phyloP scores from a whole-genome alignment of 2,329 filamentous ascomycete species.

The Albophoma yamanashiensis region DNA sequence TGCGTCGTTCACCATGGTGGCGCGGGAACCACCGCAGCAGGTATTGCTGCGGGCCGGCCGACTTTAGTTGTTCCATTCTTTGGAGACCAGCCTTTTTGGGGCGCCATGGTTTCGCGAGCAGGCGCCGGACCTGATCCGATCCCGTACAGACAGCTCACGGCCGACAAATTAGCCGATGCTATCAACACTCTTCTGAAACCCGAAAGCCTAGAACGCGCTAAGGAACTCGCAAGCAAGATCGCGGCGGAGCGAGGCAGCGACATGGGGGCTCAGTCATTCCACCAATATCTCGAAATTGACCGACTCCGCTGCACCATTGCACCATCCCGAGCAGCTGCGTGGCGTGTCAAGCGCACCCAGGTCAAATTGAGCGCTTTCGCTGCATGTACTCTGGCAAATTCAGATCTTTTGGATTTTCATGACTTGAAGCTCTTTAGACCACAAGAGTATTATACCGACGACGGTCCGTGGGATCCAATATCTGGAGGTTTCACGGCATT shows the following conservation, averaged over 20 bases:
- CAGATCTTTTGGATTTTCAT: not conserved
- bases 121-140: constrained; percentile 64
- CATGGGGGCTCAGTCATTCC: not conserved
- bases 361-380: not conserved
- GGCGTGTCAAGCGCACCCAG: not conserved
- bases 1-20: constrained; percentile 82
- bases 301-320: not conserved
- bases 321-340: not conserved
- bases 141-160: constrained; percentile 56
- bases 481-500: not conserved
- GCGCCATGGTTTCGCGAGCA: constrained; percentile 60
- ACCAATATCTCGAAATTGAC: not conserved
- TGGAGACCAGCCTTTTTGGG: constrained; percentile 78
- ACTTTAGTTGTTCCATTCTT: constrained; percentile 83
- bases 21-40: constrained; percentile 78
- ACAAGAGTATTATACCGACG: not conserved
- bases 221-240: not conserved
- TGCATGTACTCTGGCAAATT: not conserved
- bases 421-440: not conserved
- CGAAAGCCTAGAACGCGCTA: not conserved
- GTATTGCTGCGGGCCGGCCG: constrained; percentile 63
- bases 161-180: constrained; percentile 53
- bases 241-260: not conserved
- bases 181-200: constrained; percentile 26
- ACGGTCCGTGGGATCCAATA: not conserved